These are phyloP conservation scores for Bruguiera sexangula DNA, from an alignment of 345 rosid genomes.

Conservation along the genomic window DNA sequence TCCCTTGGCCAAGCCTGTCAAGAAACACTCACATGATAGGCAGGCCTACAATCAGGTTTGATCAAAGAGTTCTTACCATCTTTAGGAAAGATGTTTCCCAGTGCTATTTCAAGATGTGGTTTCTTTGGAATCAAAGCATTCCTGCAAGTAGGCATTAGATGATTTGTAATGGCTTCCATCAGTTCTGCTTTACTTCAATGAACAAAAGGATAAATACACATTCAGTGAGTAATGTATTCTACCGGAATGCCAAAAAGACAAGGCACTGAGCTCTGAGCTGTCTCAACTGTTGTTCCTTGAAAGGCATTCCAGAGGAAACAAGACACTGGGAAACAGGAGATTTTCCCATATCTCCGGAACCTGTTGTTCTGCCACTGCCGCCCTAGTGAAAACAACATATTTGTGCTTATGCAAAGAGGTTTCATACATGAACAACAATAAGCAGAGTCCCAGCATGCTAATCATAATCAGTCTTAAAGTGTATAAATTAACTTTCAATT, in stretches of 20 bases:
- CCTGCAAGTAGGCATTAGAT: constrained; percentile 37
- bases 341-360: constrained; percentile 63
- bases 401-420: not conserved
- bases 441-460: no score
- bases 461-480: no score
- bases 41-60: constrained; percentile 4
- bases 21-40: not conserved
- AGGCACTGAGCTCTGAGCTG: constrained; percentile 98
- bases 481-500: no score
- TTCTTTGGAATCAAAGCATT: constrained; percentile 76
- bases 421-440: no score
- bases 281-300: constrained; percentile 84
- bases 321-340: constrained; percentile 49
- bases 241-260: constrained; percentile 89
- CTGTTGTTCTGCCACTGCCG: constrained; percentile 45
- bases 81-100: constrained; percentile 63
- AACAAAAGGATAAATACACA: constrained; percentile 9
- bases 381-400: constrained; percentile 35
- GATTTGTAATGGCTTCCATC: constrained; percentile 11
- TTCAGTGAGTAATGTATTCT: constrained; percentile 15
- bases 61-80: constrained; percentile 49
- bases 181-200: not conserved
- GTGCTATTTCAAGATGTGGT: constrained; percentile 81
- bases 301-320: constrained; percentile 50
- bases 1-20: constrained; percentile 1